Evolutionary conservation across 164 flowering plant genomes (phyloP).

Genomic region (Houttuynia cordata): DNA sequence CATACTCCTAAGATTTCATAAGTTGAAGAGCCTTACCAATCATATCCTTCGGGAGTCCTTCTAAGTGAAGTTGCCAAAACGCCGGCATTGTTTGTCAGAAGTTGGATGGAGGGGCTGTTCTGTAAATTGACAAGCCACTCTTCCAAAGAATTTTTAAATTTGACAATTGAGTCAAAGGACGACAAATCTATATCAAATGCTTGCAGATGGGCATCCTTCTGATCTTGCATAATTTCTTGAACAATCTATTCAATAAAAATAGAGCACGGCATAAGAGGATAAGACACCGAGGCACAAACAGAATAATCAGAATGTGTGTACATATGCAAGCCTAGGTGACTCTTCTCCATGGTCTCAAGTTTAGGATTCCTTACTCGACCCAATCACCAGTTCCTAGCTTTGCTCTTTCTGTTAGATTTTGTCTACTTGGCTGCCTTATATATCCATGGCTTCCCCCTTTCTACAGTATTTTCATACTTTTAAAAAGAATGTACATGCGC

Average conservation of each 20-base stretch:
- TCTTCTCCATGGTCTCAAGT: background rate
- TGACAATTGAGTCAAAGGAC: constrained; percentile 51
- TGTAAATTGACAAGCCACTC: constrained; percentile 61
- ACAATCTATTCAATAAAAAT: constrained; percentile 31
- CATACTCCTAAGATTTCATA: background rate
- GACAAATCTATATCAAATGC: constrained; percentile 63
- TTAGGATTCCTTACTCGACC: too few species aligned
- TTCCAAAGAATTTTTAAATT: constrained; percentile 49
- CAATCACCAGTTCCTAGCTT: background rate
- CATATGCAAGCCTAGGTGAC: background rate
- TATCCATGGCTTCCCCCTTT: too few species aligned
- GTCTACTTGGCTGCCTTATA: too few species aligned
- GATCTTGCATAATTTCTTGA: constrained; percentile 29
- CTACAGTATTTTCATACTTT: too few species aligned
- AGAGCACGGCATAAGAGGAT: background rate
- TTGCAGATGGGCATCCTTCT: constrained; percentile 48
- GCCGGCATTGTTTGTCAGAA: constrained; percentile 90
- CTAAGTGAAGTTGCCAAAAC: constrained; percentile 67
- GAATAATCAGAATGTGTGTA: background rate
- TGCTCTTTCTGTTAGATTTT: background rate
- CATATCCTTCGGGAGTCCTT: constrained; percentile 57
- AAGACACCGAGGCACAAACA: background rate
- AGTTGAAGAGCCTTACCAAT: constrained; percentile 40
- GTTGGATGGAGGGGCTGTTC: constrained; percentile 68
- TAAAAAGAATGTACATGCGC: background rate